Base-by-base conservation (phyloP, 495 filamentous ascomycete genomes). In the Astrothelium subdiscretum region DNA sequence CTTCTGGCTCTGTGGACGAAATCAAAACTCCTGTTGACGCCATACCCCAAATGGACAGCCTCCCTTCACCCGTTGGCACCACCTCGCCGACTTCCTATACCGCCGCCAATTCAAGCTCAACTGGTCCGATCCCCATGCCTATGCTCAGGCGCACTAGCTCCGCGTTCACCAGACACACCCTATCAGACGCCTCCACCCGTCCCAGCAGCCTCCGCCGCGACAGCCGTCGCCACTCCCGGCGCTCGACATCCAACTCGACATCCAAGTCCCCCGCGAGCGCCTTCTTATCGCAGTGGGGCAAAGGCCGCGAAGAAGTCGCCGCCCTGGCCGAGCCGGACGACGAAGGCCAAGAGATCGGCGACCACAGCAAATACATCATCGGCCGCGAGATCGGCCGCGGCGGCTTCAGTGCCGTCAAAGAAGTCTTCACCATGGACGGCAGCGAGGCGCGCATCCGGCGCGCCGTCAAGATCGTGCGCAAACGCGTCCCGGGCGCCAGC, bases 401-500 rank as follows among this genome's bases (percentile, higher is more conserved):
- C 24, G 87, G 87, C 15, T 89, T 89, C 68, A 87, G 85, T 64
- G 76, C 81, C 0, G 83, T 90, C 18, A 87, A 86, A 67, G 87
- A 90, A 67, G 86, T 86, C 10, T 83, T 78, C 62, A 88, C 86
- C 42, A 83, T 88, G 38, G 83, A 85, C 59, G 77, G 78, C 42
- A n/a, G n/a, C n/a, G 71, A 76, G 59, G 76, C 85, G 2, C 78
- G 74, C 40, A 13, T 69, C 32, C 51, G 66, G 18, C 77, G 78
- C 24, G 87, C 87, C 0, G 87, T 90, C 61, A 90, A 90, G 68
- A 86, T 90, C 64, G 86, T 90, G 6, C 83, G 81, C 57, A 88
- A 87, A 65, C 77, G 81, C 31, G 71, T 85, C 12, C 65, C 73
- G 8, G 81, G 78, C 32, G 80, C 78, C 64, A 79, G 76, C 31